phyloP scores from a whole-genome alignment of 2,329 filamentous ascomycete species.

The Purpureocillium takamizusanense region DNA sequence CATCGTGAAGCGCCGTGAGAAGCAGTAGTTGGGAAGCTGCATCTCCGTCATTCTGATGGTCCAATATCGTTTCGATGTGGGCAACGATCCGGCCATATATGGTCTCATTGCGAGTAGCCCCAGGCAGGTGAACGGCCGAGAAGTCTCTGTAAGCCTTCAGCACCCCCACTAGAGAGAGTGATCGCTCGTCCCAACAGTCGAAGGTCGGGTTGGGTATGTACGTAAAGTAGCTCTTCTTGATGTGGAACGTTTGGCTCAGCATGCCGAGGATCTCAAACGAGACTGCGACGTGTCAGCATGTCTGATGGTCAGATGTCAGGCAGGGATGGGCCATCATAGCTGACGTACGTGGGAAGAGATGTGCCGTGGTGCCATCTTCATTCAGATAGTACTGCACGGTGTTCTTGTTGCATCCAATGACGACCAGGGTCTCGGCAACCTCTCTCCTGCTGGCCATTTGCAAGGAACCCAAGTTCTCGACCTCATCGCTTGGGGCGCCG shows the following conservation, averaged over 20 bases:
- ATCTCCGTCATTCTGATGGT: slow-evolving; percentile 12
- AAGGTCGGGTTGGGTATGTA: slow-evolving; percentile 48
- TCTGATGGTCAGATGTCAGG: not conserved
- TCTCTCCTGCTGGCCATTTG: slow-evolving; percentile 40
- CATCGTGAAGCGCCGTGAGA: slow-evolving; percentile 28
- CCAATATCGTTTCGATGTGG: slow-evolving; percentile 16
- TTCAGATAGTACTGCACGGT: slow-evolving; percentile 35
- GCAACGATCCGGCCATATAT: slow-evolving; percentile 15
- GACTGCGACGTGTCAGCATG: slow-evolving; percentile 23
- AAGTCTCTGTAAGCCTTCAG: slow-evolving; percentile 27
- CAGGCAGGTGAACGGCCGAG: slow-evolving; percentile 13
- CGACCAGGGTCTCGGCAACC: slow-evolving; percentile 40
- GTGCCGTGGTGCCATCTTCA: slow-evolving; percentile 28
- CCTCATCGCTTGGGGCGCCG: slow-evolving; percentile 27
- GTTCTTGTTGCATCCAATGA: slow-evolving; percentile 44
- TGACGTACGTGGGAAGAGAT: slow-evolving; percentile 39
- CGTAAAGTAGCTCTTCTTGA: slow-evolving; percentile 39
- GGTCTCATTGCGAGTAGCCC: slow-evolving; percentile 9
- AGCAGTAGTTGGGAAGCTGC: slow-evolving; percentile 20
- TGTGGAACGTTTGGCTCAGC: slow-evolving; percentile 40
- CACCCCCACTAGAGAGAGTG: slow-evolving; percentile 33
- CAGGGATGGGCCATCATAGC: not conserved
- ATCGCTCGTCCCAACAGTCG: slow-evolving; percentile 42
- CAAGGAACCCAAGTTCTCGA: slow-evolving; percentile 31
- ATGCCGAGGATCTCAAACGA: slow-evolving; percentile 52